Base-by-base conservation (phyloP, 148 eudicot species). In the Suaeda aralocaspica region DNA sequence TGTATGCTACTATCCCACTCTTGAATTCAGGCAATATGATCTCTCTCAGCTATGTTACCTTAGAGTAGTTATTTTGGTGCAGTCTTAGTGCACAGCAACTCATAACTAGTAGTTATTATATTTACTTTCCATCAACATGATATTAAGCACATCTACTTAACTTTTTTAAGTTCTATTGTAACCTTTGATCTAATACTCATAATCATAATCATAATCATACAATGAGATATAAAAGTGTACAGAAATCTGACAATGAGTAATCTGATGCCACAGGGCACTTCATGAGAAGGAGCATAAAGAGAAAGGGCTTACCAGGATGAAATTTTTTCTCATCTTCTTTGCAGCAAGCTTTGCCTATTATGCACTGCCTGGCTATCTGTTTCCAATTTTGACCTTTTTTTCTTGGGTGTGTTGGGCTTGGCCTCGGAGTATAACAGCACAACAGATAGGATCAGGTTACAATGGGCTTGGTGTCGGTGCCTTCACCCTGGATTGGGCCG, bases 401-500 rank as follows among this genome's bases (percentile, higher is more conserved):
- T 95, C 99, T 4, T 95, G 97, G 99, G 96, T 89, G 33, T 95
- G 99, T 70, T 95, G 99, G 99, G 90, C 63, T 1, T 92, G 92
- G 91, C 99, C 99, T 14, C 83, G 74, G 22, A 91, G 94, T 71
- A 89, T 95, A 82, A 95, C 99, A 0, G 96, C 97, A 28, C 99
- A 95, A 75, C 99, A 95, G 74, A 82, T 95, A 22, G 99, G 99
- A 28, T 95, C 99, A 0, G 99, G 97, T 5, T 86, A 89, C 74
- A 81, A 89, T 59, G 99, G 99, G 10, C 92, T 95, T n/a, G 99
- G 99, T 19, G 77, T 95, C 49, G 99, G 99, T 25, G 97, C 99
- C 50, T 95, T 95, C 86, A 91, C 99, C 61, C 84, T 95, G 4
- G 99, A 95, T 69, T 95, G 99, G 99, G 99, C 99, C 15, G 99